Evolutionary conservation across 1,284 basidiomycete species (phyloP).

Genomic region (Ustilago cynodontis): DNA sequence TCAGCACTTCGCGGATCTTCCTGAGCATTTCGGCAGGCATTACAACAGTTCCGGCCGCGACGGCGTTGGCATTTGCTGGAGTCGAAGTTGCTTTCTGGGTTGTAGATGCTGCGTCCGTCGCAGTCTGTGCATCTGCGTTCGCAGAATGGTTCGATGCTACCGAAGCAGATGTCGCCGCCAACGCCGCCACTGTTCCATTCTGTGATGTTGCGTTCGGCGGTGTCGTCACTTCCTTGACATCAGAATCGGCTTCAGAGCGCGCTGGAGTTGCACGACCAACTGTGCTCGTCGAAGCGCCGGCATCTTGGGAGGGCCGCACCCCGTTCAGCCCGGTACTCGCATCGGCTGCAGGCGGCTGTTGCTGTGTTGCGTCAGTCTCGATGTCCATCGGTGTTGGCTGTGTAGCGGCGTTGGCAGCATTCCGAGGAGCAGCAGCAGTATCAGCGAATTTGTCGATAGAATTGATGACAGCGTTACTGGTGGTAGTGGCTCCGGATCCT

Average conservation of each 20-base stretch:
- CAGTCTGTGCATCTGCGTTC: not conserved
- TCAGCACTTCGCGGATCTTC: conserved; percentile 6
- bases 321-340: not conserved
- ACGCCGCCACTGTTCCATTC: not conserved
- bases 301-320: not conserved
- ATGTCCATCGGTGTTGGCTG: conserved; percentile 23
- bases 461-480: not conserved
- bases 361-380: conserved; percentile 1
- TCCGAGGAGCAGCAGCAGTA: not conserved
- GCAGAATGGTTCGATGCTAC: not conserved
- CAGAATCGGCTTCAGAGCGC: not conserved
- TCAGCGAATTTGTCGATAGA: not conserved
- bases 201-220: not conserved
- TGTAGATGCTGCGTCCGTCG: not conserved
- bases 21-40: conserved; percentile 4
- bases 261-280: not conserved
- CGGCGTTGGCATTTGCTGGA: not conserved
- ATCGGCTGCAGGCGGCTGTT: not conserved
- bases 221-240: not conserved
- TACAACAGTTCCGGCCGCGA: not conserved
- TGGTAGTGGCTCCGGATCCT: not conserved
- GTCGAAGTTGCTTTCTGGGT: not conserved
- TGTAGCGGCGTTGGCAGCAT: not conserved
- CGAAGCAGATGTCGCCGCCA: not conserved
- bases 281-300: not conserved